These are phyloP conservation scores for Debaryomyces nepalensis DNA, from an alignment of 1,139 yeast genomes.

Conservation along the genomic window DNA sequence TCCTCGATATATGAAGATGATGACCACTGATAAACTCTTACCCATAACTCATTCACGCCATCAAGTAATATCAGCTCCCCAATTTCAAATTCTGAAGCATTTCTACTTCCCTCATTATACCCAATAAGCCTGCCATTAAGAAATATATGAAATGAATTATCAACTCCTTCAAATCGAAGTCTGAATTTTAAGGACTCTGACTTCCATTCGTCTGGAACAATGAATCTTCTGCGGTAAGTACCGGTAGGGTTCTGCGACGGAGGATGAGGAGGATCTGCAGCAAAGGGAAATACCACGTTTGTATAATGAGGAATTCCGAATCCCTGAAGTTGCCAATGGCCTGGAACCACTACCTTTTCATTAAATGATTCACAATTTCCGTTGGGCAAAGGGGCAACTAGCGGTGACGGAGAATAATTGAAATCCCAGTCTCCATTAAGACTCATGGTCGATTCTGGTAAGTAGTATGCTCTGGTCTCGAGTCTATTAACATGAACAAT, in stretches of 20 bases:
- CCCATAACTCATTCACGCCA: conserved; percentile 22
- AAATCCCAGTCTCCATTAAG: conserved; percentile 40
- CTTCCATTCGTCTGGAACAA: conserved; percentile 20
- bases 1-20: conserved; percentile 38
- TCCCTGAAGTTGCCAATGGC: conserved; percentile 43
- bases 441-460: conserved; percentile 17
- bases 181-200: conserved; percentile 18
- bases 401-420: conserved; percentile 23
- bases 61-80: conserved; percentile 9
- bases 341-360: conserved; percentile 31
- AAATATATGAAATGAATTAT: conserved; percentile 33
- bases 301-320: conserved; percentile 37
- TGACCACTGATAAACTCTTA: conserved; percentile 38
- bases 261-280: conserved; percentile 37
- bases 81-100: conserved; percentile 35
- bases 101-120: conserved; percentile 35
- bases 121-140: conserved; percentile 33
- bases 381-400: conserved; percentile 25
- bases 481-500: conserved; percentile 19
- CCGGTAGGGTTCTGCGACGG: conserved; percentile 39
- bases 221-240: conserved; percentile 29
- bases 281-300: conserved; percentile 34
- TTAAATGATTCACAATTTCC: conserved; percentile 17
- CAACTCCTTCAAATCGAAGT: conserved; percentile 39
- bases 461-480: conserved; percentile 20